These are phyloP conservation scores for Taphrina deformans DNA, from an alignment of 1,139 yeast genomes.

Conservation along the genomic window DNA sequence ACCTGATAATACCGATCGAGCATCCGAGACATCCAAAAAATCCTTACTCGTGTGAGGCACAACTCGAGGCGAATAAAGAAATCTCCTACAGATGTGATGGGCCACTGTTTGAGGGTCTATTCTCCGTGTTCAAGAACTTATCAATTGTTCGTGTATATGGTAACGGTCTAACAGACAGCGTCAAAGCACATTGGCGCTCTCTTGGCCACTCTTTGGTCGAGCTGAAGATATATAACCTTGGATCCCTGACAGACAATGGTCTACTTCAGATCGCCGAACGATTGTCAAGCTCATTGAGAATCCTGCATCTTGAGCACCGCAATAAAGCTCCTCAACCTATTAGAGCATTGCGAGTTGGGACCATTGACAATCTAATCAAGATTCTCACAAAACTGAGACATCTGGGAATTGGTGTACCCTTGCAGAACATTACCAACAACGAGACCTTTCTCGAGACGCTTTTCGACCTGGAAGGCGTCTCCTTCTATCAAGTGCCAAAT, in stretches of 20 bases:
- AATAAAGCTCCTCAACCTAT: neutral
- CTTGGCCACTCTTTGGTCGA: conserved; percentile 6
- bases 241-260: conserved; percentile 1
- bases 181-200: conserved; percentile 7
- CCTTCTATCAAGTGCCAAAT: neutral
- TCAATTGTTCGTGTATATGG: neutral
- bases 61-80: neutral
- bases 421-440: neutral
- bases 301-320: conserved; percentile 8
- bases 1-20: neutral
- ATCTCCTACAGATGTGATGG: neutral
- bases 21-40: neutral
- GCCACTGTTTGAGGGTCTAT: neutral
- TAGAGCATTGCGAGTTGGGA: neutral
- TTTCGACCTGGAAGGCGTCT: neutral
- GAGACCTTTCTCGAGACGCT: neutral
- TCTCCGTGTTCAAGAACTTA: conserved; percentile 2
- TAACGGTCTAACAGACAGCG: neutral
- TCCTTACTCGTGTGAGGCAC: neutral
- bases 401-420: neutral
- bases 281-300: neutral
- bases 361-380: neutral
- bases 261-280: neutral
- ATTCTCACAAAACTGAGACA: neutral
- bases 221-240: conserved; percentile 8